Percentiles rank a stretch among this genome's conserved stretches.
Evolutionary conservation across 2,329 filamentous ascomycete species (phyloP).

Genomic region (Aspergillus oerlinghausenensis): DNA sequence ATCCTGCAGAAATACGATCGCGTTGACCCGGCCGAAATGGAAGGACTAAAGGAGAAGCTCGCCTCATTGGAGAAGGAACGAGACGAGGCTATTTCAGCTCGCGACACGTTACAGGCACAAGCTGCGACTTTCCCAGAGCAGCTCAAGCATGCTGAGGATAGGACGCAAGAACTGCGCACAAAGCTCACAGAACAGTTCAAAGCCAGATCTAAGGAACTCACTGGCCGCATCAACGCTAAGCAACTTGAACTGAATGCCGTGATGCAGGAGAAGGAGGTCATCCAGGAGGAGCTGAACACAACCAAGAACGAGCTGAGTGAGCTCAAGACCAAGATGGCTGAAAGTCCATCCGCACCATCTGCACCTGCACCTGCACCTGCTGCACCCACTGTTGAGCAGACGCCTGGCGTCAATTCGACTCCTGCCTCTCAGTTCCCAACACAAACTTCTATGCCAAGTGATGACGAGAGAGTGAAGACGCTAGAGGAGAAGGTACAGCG

Average conservation of each 20-base stretch:
- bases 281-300: constrained; percentile 64
- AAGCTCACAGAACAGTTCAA: constrained; percentile 50
- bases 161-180: constrained; percentile 46
- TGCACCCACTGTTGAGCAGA: constrained; percentile 44
- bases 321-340: constrained; percentile 51
- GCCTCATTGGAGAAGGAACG: constrained; percentile 62
- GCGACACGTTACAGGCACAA: constrained; percentile 48
- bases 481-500: constrained; percentile 58
- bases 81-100: constrained; percentile 57
- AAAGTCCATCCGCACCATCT: constrained; percentile 29
- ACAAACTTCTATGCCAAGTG: constrained; percentile 17
- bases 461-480: constrained; percentile 56
- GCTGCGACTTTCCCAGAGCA: constrained; percentile 46
- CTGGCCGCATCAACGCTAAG: constrained; percentile 55
- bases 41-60: constrained; percentile 78
- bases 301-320: constrained; percentile 55
- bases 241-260: constrained; percentile 45
- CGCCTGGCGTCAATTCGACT: constrained; percentile 39
- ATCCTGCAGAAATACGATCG: constrained; percentile 95
- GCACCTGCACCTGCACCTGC: constrained; percentile 16
- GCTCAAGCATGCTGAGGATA: constrained; percentile 44
- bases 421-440: constrained; percentile 30
- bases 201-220: constrained; percentile 59
- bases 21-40: constrained; percentile 87
- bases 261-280: constrained; percentile 60